phyloP scores from a whole-genome alignment of 768 basidiomycete species.

The Artomyces pyxidatus region DNA sequence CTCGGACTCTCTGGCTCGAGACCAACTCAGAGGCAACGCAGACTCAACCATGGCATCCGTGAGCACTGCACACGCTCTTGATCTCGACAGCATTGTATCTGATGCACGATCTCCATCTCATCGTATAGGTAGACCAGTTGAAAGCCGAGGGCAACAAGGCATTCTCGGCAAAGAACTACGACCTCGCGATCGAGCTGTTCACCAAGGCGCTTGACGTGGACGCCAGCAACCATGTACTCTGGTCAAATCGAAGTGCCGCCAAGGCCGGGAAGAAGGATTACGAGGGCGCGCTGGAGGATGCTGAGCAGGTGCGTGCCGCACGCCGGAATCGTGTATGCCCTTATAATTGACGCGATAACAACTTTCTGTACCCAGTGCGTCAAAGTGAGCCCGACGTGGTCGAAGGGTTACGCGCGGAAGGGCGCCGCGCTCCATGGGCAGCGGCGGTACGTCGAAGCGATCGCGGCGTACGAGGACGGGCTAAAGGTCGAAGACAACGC shows the following conservation, averaged over 20 bases:
- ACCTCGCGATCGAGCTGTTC: slow-evolving; percentile 79
- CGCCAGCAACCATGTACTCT: slow-evolving; percentile 79
- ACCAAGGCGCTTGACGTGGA: slow-evolving; percentile 79
- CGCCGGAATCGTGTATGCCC: not conserved
- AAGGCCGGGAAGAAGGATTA: slow-evolving; percentile 81
- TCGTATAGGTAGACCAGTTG: slow-evolving; percentile 33
- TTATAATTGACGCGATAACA: not conserved
- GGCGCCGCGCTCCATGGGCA: slow-evolving; percentile 90
- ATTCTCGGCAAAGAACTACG: slow-evolving; percentile 88
- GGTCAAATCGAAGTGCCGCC: slow-evolving; percentile 89
- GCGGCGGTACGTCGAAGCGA: slow-evolving; percentile 71
- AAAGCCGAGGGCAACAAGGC: slow-evolving; percentile 96
- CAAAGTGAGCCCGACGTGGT: slow-evolving; percentile 70
- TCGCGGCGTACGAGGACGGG: slow-evolving; percentile 75
- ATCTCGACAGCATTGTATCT: not conserved
- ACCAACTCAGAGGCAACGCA: no score
- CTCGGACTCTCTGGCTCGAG: not conserved
- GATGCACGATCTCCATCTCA: not conserved
- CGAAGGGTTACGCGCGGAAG: slow-evolving; percentile 86
- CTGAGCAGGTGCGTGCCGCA: slow-evolving; percentile 68
- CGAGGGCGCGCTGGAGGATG: slow-evolving; percentile 72
- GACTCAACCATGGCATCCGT: not conserved
- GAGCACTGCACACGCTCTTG: not conserved
- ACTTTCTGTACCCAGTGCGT: slow-evolving; percentile 48
- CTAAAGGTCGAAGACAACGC: slow-evolving; percentile 78